Evolutionary conservation across 805 yeast genomes (phyloP).

Genomic region (Ogataea kodamae): DNA sequence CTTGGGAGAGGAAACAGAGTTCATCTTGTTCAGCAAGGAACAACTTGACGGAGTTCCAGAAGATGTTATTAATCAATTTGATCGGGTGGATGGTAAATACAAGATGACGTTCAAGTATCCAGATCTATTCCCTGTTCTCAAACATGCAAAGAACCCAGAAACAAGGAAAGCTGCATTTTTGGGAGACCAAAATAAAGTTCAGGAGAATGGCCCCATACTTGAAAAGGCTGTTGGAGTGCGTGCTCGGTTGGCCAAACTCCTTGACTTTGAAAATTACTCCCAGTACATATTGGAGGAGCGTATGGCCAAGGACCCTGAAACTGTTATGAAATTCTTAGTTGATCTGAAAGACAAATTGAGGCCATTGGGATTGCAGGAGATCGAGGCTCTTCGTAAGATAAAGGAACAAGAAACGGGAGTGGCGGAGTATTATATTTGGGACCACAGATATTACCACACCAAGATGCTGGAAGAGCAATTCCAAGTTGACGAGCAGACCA

Average conservation of each 20-base stretch:
- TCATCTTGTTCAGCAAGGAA: slow-evolving; percentile 53
- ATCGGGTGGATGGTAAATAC: slow-evolving; percentile 39
- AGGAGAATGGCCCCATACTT: slow-evolving; percentile 60
- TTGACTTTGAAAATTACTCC: slow-evolving; percentile 69
- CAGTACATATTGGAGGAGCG: slow-evolving; percentile 70
- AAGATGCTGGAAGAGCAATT: slow-evolving; percentile 62
- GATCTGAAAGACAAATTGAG: slow-evolving; percentile 58
- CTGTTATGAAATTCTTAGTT: slow-evolving; percentile 56
- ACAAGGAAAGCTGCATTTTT: slow-evolving; percentile 65
- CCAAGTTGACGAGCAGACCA: slow-evolving; percentile 66
- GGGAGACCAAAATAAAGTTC: slow-evolving; percentile 66
- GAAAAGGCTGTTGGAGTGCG: slow-evolving; percentile 59
- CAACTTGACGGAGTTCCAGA: slow-evolving; percentile 75
- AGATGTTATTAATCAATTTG: slow-evolving; percentile 54
- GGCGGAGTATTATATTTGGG: slow-evolving; percentile 64
- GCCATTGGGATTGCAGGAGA: slow-evolving; percentile 50
- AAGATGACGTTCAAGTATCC: slow-evolving; percentile 83
- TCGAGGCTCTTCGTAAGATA: slow-evolving; percentile 53
- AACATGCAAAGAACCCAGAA: slow-evolving; percentile 58
- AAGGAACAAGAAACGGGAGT: slow-evolving; percentile 41
- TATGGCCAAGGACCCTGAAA: slow-evolving; percentile 70
- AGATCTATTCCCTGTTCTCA: slow-evolving; percentile 72
- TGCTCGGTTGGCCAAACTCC: slow-evolving; percentile 53
- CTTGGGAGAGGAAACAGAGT: slow-evolving; percentile 68
- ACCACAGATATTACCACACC: slow-evolving; percentile 63